These are phyloP conservation scores for Talaromyces adpressus DNA, from an alignment of 495 filamentous ascomycete species.

Conservation along the genomic window DNA sequence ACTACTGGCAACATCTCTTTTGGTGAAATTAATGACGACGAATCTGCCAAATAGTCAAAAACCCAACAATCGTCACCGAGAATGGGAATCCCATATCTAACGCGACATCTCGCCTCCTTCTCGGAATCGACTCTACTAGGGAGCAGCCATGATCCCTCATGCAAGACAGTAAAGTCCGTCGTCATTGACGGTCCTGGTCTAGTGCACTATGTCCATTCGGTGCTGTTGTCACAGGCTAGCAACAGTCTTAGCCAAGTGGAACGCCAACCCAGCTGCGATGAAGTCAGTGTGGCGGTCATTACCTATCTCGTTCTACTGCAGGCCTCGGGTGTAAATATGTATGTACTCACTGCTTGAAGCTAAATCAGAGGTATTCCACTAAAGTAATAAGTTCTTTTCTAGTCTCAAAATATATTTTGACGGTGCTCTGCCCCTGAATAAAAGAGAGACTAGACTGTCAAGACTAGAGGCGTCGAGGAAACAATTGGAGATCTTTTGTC, in stretches of 20 bases:
- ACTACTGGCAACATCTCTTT: background rate
- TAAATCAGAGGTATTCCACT: background rate
- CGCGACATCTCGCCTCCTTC: constrained; percentile 50
- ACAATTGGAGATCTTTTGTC: constrained; percentile 28
- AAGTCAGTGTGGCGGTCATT: constrained; percentile 51
- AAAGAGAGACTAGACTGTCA: constrained; percentile 43
- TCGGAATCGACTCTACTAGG: constrained; percentile 40
- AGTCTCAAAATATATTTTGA: constrained; percentile 63
- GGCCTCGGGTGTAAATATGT: constrained; percentile 50
- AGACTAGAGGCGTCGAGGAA: constrained; percentile 43
- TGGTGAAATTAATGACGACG: background rate
- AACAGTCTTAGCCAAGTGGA: constrained; percentile 35
- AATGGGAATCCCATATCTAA: constrained; percentile 71
- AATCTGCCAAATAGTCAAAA: background rate
- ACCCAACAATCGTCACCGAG: background rate
- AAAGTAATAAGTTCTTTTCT: constrained; percentile 2
- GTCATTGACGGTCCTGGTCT: constrained; percentile 74
- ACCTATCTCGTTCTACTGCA: constrained; percentile 53
- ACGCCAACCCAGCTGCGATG: constrained; percentile 51
- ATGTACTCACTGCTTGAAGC: constrained; percentile 15
- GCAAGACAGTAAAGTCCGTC: constrained; percentile 24
- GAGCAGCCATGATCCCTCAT: constrained; percentile 5
- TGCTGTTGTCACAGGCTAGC: constrained; percentile 37
- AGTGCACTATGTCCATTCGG: constrained; percentile 60
- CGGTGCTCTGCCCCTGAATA: constrained; percentile 58